These are phyloP conservation scores for Xylariaceae sp. DNA, from an alignment of 2,329 filamentous ascomycete genomes.

Conservation along the genomic window DNA sequence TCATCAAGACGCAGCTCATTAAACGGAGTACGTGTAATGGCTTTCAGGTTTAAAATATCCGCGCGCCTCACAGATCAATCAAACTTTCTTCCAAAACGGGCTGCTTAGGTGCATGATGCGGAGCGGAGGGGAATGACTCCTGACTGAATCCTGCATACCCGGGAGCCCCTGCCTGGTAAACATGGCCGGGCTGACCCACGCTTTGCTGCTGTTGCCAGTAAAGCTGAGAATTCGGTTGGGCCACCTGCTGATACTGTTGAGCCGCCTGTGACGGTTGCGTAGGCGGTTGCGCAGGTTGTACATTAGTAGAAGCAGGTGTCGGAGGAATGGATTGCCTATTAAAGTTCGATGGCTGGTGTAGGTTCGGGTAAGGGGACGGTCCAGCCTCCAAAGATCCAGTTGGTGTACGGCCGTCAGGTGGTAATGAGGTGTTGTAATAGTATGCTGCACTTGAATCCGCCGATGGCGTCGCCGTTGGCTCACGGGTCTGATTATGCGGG, in stretches of 20 bases:
- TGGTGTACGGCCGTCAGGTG: conserved; percentile 46
- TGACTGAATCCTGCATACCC: conserved; percentile 61
- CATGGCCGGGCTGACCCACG: conserved; percentile 50
- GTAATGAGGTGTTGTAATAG: conserved; percentile 59
- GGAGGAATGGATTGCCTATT: conserved; percentile 52
- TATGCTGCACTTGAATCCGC: conserved; percentile 63
- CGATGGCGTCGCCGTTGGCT: conserved; percentile 44
- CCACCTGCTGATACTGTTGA: conserved; percentile 43
- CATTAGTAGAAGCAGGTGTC: conserved; percentile 41
- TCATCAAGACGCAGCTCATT: neutral
- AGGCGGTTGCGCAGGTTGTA: conserved; percentile 33
- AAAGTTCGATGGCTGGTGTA: conserved; percentile 56
- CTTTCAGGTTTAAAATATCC: neutral
- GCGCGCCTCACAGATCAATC: conserved; percentile 69
- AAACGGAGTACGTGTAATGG: neutral
- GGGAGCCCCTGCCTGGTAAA: conserved; percentile 42
- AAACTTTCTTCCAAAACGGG: conserved; percentile 75
- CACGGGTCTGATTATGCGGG: conserved; percentile 38
- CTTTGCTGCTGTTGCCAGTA: conserved; percentile 58
- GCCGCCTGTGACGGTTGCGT: conserved; percentile 40
- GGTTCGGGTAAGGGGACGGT: conserved; percentile 60
- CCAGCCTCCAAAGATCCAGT: conserved; percentile 50
- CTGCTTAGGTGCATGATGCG: conserved; percentile 65
- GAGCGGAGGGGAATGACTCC: conserved; percentile 70
- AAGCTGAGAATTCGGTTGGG: conserved; percentile 49